Base-by-base conservation (phyloP, 2,329 filamentous ascomycete species). In the Hypoxylon sp. region DNA sequence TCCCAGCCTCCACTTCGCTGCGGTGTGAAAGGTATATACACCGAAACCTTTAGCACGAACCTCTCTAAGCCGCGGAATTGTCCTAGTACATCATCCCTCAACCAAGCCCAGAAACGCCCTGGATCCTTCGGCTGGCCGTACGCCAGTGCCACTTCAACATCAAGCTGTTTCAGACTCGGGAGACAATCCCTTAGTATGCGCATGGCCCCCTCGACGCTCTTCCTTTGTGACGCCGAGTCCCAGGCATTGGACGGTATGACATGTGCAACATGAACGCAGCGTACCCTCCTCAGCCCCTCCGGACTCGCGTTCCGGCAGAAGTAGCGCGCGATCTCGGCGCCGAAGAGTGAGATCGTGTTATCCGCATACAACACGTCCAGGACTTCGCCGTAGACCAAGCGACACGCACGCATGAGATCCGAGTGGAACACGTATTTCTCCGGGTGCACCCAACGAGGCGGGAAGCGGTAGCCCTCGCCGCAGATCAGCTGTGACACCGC, bases 231-330 rank as follows among this genome's bases (percentile, higher is more conserved):
- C 17, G 31, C 11, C 35, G 55, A 62, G 10, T 66, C 53, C 67
- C 67, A 69, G 1, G 39, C 19, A 3, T 29, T 13, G 2, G 60
- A 55, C 4, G 52, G 47, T 4, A 73, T 47, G 39, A 58, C 52
- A 13, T 69, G 57, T 46, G 65, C 70, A 6, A 66, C 21, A 21
- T 73, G 71, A 13, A 67, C 61, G 32, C 21, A 69, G 6, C 65
- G 65, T 27, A 73, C 51, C 21, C 69, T 54, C 11, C 15, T 10
- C 24, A 73, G 44, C 0, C 71, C 71, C 47, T 73, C 71, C 1
- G 67, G 71, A 10, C 71, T 73, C 48, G 67, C 67, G 17, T 72
- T 72, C 6, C 69, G 69, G 37, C 59, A 56, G 29, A 73, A 73
- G 32, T 67, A 72, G 1, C 52, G 69, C 47, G 65, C 67, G 21